Percentiles rank a stretch among this genome's conserved stretches.
phyloP scores from a whole-genome alignment of 805 yeast species.

The Candida quercuum region DNA sequence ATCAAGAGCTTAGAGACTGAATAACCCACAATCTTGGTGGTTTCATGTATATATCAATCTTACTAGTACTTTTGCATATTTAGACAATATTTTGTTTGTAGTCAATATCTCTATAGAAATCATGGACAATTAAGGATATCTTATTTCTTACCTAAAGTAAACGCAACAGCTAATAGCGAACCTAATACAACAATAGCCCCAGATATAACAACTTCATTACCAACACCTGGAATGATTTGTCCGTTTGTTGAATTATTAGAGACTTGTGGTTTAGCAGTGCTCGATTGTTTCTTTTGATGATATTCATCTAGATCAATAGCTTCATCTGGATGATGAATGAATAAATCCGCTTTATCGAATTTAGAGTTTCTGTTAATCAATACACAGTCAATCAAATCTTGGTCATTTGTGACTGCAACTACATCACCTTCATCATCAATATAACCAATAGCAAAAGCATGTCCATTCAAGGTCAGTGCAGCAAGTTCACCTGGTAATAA shows the following conservation, averaged over 20 bases:
- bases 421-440: slow-evolving; percentile 82
- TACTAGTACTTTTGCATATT: neutral
- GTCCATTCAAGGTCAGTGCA: slow-evolving; percentile 24
- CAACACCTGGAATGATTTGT: slow-evolving; percentile 43
- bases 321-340: slow-evolving; percentile 62
- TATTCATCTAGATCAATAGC: slow-evolving; percentile 25
- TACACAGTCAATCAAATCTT: slow-evolving; percentile 73
- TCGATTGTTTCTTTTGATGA: slow-evolving; percentile 13
- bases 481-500: slow-evolving; percentile 31
- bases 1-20: slow-evolving; percentile 16
- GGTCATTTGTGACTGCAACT: slow-evolving; percentile 68
- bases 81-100: neutral
- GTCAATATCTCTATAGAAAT: neutral
- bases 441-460: slow-evolving; percentile 62
- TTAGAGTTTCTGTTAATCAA: slow-evolving; percentile 42
- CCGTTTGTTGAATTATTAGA: slow-evolving; percentile 2
- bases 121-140: neutral
- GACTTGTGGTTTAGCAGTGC: slow-evolving; percentile 5
- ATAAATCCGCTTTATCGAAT: slow-evolving; percentile 63
- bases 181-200: slow-evolving; percentile 59
- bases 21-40: neutral
- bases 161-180: slow-evolving; percentile 50
- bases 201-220: slow-evolving; percentile 58
- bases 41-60: slow-evolving; percentile 3
- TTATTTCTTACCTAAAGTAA: slow-evolving; percentile 43